phyloP scores from a whole-genome alignment of 495 filamentous ascomycete species.

The Mytilinidion resinicola region DNA sequence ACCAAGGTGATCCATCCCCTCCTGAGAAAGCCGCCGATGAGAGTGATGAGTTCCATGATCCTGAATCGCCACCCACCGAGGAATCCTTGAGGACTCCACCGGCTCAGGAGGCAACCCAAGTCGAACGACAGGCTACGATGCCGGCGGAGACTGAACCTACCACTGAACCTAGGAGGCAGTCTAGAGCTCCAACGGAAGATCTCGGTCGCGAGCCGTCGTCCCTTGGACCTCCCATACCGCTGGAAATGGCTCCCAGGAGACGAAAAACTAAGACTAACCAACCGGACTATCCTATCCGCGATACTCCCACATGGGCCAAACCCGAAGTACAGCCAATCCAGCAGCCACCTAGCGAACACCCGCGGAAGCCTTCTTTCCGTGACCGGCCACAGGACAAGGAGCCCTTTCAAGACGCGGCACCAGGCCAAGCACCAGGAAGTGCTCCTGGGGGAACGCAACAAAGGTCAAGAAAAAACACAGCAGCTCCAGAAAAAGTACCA shows the following conservation, averaged over 20 bases:
- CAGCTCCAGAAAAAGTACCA: too few species aligned
- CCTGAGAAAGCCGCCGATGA: not conserved
- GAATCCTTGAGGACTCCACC: not conserved
- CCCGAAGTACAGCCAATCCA: not conserved
- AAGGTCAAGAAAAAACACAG: not conserved
- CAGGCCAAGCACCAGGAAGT: constrained; percentile 3
- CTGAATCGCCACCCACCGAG: not conserved
- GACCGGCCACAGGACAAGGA: not conserved
- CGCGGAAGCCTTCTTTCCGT: not conserved
- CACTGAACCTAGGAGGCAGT: not conserved
- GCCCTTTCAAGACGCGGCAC: constrained; percentile 2
- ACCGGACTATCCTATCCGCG: not conserved
- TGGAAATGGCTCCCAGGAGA: not conserved
- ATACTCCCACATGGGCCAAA: not conserved
- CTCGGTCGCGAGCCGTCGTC: not conserved
- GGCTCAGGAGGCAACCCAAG: not conserved
- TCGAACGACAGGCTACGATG: not conserved
- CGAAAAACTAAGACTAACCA: not conserved
- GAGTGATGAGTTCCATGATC: not conserved
- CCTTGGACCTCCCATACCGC: not conserved
- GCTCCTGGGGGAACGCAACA: constrained; percentile 1
- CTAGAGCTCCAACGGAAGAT: not conserved
- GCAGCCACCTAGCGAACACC: not conserved
- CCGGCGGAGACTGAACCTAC: not conserved
- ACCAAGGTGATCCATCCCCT: not conserved